Conservation (phyloP, 2,329 filamentous ascomycete species). For the Fusarium odoratissimum region DNA sequence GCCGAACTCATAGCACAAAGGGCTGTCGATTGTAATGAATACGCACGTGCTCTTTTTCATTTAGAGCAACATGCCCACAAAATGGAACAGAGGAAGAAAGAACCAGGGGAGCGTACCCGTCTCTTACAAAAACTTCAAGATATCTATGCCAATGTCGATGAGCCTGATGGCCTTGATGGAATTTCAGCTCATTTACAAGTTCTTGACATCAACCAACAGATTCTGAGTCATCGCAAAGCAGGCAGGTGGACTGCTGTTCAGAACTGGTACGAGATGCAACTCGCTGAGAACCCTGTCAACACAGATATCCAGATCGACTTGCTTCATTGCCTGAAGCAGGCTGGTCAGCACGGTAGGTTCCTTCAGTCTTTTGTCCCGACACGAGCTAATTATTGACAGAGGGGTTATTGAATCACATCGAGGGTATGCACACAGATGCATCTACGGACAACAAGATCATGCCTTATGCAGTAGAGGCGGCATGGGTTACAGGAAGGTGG, state of each 20-base stretch:
- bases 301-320: slow-evolving; percentile 83
- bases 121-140: slow-evolving; percentile 85
- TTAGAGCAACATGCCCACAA: slow-evolving; percentile 87
- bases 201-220: slow-evolving; percentile 92
- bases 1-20: slow-evolving; percentile 79
- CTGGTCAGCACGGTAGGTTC: slow-evolving; percentile 89
- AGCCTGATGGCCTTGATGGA: slow-evolving; percentile 95
- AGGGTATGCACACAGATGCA: slow-evolving; percentile 72
- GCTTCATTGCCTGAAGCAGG: slow-evolving; percentile 89
- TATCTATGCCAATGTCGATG: slow-evolving; percentile 97
- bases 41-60: slow-evolving; percentile 90
- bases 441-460: slow-evolving; percentile 72
- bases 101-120: slow-evolving; percentile 67
- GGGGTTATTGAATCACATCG: slow-evolving; percentile 86
- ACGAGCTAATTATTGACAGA: slow-evolving; percentile 62
- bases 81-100: slow-evolving; percentile 57
- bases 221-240: slow-evolving; percentile 91
- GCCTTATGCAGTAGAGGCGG: slow-evolving; percentile 88
- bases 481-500: slow-evolving; percentile 91
- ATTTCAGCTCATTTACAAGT: slow-evolving; percentile 89
- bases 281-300: slow-evolving; percentile 82
- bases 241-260: slow-evolving; percentile 95
- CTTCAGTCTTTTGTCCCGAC: slow-evolving; percentile 35
- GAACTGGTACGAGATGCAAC: slow-evolving; percentile 95
- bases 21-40: slow-evolving; percentile 94